These are phyloP conservation scores for Cladophialophora bantiana DNA, from an alignment of 2,329 filamentous ascomycete species.

Conservation along the genomic window DNA sequence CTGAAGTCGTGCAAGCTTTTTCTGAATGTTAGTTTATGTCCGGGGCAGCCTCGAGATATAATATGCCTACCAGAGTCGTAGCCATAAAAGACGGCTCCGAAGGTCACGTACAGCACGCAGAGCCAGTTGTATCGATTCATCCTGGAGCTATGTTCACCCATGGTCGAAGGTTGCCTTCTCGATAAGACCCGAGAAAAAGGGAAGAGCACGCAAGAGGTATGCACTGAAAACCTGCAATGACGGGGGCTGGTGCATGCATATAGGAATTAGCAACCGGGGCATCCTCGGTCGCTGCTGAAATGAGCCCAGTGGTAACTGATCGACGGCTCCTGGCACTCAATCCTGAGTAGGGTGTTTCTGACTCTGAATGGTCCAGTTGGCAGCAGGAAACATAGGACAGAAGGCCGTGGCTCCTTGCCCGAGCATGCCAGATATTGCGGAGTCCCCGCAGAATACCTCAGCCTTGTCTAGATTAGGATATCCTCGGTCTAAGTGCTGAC, in stretches of 20 bases:
- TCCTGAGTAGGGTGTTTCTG: slow-evolving; percentile 4
- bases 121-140: slow-evolving; percentile 18
- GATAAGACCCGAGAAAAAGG: background rate
- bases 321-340: background rate
- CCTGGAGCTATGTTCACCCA: background rate
- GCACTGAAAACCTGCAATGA: background rate
- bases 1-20: slow-evolving; percentile 12
- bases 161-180: background rate
- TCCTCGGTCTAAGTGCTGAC: background rate
- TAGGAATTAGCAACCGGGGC: background rate
- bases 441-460: slow-evolving; percentile 1
- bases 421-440: background rate
- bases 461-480: slow-evolving; percentile 1
- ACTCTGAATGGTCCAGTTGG: background rate
- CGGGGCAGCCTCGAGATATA: background rate
- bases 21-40: background rate
- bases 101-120: slow-evolving; percentile 21
- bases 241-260: background rate
- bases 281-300: background rate
- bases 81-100: slow-evolving; percentile 20
- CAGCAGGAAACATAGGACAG: background rate
- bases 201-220: background rate
- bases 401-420: background rate
- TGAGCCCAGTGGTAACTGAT: background rate
- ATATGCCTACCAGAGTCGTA: slow-evolving; percentile 17